Conservation (phyloP, 169 alveolate genomes). For the Condylostoma magnum region DNA sequence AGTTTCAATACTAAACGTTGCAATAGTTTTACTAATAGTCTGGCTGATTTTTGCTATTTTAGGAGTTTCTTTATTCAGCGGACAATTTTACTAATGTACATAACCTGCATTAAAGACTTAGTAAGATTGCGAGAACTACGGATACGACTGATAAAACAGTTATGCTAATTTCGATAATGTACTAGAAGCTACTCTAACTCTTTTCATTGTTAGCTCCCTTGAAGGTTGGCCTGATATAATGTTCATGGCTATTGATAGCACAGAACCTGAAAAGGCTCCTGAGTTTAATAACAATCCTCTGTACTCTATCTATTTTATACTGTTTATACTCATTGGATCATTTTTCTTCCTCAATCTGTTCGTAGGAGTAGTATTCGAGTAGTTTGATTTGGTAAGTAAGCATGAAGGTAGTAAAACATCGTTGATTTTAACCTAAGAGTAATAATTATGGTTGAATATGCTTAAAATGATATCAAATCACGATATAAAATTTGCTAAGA, state of each 20-base stretch:
- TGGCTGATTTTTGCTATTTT: conserved; percentile 77
- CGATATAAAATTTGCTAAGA: conserved; percentile 40
- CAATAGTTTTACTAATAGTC: conserved; percentile 60
- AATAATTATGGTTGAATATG: conserved; percentile 65
- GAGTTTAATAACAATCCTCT: conserved; percentile 37
- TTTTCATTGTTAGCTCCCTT: conserved; percentile 64
- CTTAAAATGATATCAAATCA: conserved; percentile 67
- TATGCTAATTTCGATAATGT: conserved; percentile 72
- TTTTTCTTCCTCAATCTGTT: conserved; percentile 72
- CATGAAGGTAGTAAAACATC: conserved; percentile 55
- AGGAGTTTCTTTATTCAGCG: conserved; percentile 69
- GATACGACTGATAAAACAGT: conserved; percentile 49
- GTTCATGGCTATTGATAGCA: conserved; percentile 57
- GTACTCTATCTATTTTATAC: conserved; percentile 54
- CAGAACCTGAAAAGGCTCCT: conserved; percentile 48
- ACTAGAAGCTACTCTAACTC: conserved; percentile 58
- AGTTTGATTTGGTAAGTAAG: conserved; percentile 73
- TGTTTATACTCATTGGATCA: conserved; percentile 70
- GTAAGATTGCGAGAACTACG: conserved; percentile 32
- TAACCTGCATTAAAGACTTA: background rate
- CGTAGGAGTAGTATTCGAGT: conserved; percentile 79
- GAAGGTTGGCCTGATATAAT: conserved; percentile 82
- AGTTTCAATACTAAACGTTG: conserved; percentile 66
- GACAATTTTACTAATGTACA: conserved; percentile 60
- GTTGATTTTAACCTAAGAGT: conserved; percentile 35